A percentile compares a stretch with the other conserved stretches of the same genome.
Evolutionary conservation across 2,329 filamentous ascomycete species (phyloP).

Genomic region (Myotisia sp.): DNA sequence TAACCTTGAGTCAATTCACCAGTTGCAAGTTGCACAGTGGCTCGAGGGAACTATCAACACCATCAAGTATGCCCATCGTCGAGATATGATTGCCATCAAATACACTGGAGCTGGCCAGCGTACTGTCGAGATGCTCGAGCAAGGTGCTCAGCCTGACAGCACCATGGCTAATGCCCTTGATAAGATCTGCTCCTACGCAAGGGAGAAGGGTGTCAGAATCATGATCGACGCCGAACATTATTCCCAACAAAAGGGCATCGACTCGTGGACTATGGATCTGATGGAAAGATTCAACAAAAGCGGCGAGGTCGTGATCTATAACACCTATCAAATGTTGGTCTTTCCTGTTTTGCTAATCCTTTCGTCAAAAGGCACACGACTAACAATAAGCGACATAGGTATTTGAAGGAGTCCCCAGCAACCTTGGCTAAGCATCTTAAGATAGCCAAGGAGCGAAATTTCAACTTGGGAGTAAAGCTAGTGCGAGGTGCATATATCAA

Average conservation of each 20-base stretch:
- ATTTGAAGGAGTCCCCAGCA: conserved; percentile 35
- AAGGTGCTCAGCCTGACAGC: conserved; percentile 9
- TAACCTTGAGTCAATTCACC: conserved; percentile 21
- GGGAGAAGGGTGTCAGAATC: conserved; percentile 24
- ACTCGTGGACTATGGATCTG: conserved; percentile 39
- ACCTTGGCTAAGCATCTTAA: conserved; percentile 35
- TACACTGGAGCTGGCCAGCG: conserved; percentile 57
- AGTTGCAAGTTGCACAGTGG: conserved; percentile 32
- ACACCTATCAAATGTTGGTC: conserved; percentile 37
- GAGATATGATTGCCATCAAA: conserved; percentile 41
- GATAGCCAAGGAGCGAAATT: conserved; percentile 34
- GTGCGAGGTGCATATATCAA: conserved; percentile 41
- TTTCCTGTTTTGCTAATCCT: background rate
- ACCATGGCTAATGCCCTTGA: conserved; percentile 12
- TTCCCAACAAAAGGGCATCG: conserved; percentile 38
- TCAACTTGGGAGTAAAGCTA: conserved; percentile 38
- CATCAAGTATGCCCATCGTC: conserved; percentile 37
- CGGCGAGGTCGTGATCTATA: conserved; percentile 39
- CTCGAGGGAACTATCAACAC: conserved; percentile 40
- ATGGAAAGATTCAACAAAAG: conserved; percentile 39
- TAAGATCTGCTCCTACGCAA: conserved; percentile 13
- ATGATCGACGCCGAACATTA: conserved; percentile 43
- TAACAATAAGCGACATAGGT: conserved; percentile 9
- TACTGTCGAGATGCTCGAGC: conserved; percentile 11
- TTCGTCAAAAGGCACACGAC: background rate